Evolutionary conservation across 2,329 filamentous ascomycete genomes (phyloP), one percentile per base, ranked within the genome.

Genomic region (Amylocarpus encephaloides): DNA sequence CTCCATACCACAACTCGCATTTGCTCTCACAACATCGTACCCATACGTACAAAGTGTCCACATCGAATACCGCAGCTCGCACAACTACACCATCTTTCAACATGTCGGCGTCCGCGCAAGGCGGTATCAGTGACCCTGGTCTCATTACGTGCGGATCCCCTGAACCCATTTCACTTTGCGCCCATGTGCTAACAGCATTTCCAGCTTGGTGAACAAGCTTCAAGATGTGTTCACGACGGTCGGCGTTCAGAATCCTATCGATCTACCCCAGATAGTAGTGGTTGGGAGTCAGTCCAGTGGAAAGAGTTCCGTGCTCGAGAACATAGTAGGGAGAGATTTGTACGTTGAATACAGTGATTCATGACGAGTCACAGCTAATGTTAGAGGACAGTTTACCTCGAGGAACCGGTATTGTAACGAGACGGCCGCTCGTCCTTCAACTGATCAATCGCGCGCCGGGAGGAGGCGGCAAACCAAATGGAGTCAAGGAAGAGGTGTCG

Each of bases 151-250:
- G 66, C 55, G 73, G 67, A 53, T 45, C 53, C 55, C 61, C 52
- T 18, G 49, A 58, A 49, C 41, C 32, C 46, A 49, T 46, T 43
- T 49, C 47, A 39, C 38, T 53, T 58, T 61, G 51, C 54, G 59
- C 61, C 57, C 44, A 40, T 54, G 43, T 51, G 57, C 64, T 62
- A 51, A 61, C 56, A 52, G 33, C 33, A 43, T 53, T 48, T 56
- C 48, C 62, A 85, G 81, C 66, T 86, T 97, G 63, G 93, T 98
- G 69, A 98, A 98, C 78, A 97, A 95, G 77, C 84, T 98, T 43
- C 93, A 98, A 70, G 93, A 98, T 88, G 93, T 98, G 62, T 98
- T 98, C 69, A 86, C 92, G 56, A 97, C 93, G 38, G 93, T 98
- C 62, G 93, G 93, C 63, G 93, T 97, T 66, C 93, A 95, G 80